Conservation (phyloP, 495 filamentous ascomycete genomes). For the Massariosphaeria phaeospora region DNA sequence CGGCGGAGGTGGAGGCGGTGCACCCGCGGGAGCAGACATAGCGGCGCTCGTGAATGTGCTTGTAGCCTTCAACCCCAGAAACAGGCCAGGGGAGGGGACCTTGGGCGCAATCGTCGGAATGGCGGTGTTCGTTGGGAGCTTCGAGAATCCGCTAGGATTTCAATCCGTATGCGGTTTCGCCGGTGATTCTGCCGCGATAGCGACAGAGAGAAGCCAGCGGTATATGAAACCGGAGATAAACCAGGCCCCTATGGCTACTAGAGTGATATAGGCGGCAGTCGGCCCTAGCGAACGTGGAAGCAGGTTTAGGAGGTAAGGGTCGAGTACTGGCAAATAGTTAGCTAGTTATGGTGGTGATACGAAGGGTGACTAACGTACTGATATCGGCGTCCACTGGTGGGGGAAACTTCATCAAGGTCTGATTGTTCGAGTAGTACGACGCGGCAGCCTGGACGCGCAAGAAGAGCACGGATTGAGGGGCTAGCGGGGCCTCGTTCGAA, state of each 20-base stretch:
- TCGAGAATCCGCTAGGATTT: background rate
- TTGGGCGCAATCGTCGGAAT: too few relatives aligned
- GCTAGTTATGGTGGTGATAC: background rate
- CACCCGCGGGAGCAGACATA: slow-evolving; percentile 14
- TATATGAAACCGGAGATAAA: slow-evolving; percentile 39
- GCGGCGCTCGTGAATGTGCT: background rate
- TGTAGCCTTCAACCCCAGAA: too few relatives aligned
- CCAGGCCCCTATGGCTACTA: slow-evolving; percentile 37
- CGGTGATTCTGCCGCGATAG: slow-evolving; percentile 4
- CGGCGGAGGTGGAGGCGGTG: slow-evolving; percentile 20
- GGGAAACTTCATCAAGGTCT: slow-evolving; percentile 67
- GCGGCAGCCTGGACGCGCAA: slow-evolving; percentile 71
- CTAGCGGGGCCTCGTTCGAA: slow-evolving; percentile 21
- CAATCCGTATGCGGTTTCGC: slow-evolving; percentile 36
- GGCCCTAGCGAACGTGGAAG: slow-evolving; percentile 42
- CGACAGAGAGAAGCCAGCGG: slow-evolving; percentile 28
- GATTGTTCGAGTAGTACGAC: slow-evolving; percentile 73
- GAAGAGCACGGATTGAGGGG: slow-evolving; percentile 58
- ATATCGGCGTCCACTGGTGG: slow-evolving; percentile 76
- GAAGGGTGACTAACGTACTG: slow-evolving; percentile 41
- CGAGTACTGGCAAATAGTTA: slow-evolving; percentile 55
- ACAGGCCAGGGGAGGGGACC: too few relatives aligned
- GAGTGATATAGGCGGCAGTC: slow-evolving; percentile 39
- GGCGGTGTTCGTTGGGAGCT: slow-evolving; percentile 23
- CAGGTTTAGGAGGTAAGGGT: slow-evolving; percentile 59